Base-by-base conservation (phyloP, 768 basidiomycete species). In the Leccinum rimulosum region DNA sequence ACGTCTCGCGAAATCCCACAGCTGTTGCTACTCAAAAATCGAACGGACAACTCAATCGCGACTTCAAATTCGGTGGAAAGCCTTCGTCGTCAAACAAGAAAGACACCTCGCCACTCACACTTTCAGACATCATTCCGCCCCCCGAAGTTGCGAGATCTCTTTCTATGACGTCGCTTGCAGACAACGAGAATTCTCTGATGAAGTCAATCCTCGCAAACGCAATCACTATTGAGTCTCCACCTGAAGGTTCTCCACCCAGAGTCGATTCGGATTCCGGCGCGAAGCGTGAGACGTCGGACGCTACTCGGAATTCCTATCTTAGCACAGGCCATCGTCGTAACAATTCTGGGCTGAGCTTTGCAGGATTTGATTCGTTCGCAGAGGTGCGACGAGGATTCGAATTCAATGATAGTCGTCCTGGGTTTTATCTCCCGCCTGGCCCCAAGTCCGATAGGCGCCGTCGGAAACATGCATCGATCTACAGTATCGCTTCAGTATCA, bases 371-470 rank as follows among this genome's bases (percentile, higher is more conserved):
- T 50, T 87, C 88, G 0, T 93, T 91, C 62, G 85, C 87, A 19
- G 90, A 91, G 66, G 82, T 91, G n/a, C 77, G 89, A 31, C 81
- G 88, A 52, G 88, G 86, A 2, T 93, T 91, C 61, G 90, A 92
- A 68, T 91, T 89, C 69, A 77, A 77, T 28, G 77, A 81, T 8
- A 76, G 80, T 50, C 82, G 87, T 1, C 84, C 86, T 2, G 75
- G 81, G 1, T 90, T 89, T 70, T 91, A 88, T 64, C 86, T 87
- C 1, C 82, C 83, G 10, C 73, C 78, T 28, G 72, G 70, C 3
- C 73, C 74, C 10, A 58, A 72, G 35, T 75, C 74, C 17, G 76
- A 74, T 27, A 70, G 57, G 15, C 72, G 68, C 49, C 83, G 86
- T 51, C 66, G 67, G 9, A 78, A 76, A 51, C 82, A 81, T 12